Evolutionary conservation across 192 early-diverging fungal genomes (phyloP), one percentile per base, ranked within the genome.

Genomic region (Linderina pennispora): DNA sequence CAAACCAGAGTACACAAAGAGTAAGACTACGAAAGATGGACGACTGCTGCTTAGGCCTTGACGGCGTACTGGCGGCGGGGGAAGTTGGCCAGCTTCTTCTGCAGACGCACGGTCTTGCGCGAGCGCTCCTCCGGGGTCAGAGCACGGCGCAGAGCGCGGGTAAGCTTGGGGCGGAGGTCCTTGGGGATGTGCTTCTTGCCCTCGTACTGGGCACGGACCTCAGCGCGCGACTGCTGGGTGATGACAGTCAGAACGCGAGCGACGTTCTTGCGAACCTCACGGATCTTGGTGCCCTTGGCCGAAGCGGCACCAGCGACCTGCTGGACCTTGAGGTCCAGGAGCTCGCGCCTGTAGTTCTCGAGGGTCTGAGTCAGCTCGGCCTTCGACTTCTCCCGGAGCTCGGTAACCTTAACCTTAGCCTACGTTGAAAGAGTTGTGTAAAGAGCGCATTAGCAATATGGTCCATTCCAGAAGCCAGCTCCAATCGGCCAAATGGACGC

Each of bases 121-220:
- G 81, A 61, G 34, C 67, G 59, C 79, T 98, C 90, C 65, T 68
- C 47, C 61, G 78, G 65, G 80, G 92, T 92, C 76, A 99, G 78
- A 50, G 86, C 85, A 60, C 93, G 90, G 48, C 96, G 92, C 75
- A 97, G 87, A 55, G 96, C 96, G 68, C 96, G 91, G 55, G 94
- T 99, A 85, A 92, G 92, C 88, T 99, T 99, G 69, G 76, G 77
- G 65, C 96, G 90, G 76, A 99, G 88, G 77, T 99, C 96, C 54
- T 93, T 76, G 50, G 96, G 96, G 32, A 81, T 59, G 79, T 90
- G 88, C 84, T 96, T 97, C 85, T 92, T 96, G 65, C 83, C 81
- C 64, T 87, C 82, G 82, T 92, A 97, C 82, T 84, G 86, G 44
- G 82, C 67, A 57, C 90, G 89, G 45, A 92, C 83, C 72, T 90